These are phyloP conservation scores for Hanseniaspora meyeri DNA, from an alignment of 805 yeast genomes.

Conservation along the genomic window DNA sequence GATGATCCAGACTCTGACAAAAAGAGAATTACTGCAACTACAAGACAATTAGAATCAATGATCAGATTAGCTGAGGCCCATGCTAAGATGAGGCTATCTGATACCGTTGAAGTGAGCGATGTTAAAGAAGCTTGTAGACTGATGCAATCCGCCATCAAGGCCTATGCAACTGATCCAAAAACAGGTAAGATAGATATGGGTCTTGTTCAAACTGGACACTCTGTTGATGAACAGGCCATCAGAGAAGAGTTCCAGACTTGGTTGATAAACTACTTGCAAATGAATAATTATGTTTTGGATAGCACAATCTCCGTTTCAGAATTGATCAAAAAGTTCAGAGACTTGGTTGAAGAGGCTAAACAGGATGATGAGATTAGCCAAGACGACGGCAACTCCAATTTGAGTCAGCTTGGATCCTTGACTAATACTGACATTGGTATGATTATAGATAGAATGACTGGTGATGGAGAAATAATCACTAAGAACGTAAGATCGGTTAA, in stretches of 20 bases:
- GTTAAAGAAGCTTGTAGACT: conserved; percentile 89
- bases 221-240: conserved; percentile 72
- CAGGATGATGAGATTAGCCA: not conserved
- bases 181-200: conserved; percentile 98
- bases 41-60: conserved; percentile 93
- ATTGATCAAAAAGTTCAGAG: conserved; percentile 50
- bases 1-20: conserved; percentile 81
- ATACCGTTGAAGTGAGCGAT: conserved; percentile 60
- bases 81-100: conserved; percentile 83
- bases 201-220: conserved; percentile 88
- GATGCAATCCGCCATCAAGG: conserved; percentile 87
- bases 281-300: not conserved
- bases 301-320: conserved; percentile 43
- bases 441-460: conserved; percentile 10
- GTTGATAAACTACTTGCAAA: conserved; percentile 3
- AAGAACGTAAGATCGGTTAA: conserved; percentile 2
- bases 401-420: not conserved
- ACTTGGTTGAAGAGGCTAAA: conserved; percentile 32
- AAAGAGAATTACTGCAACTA: conserved; percentile 90
- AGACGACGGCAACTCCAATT: not conserved
- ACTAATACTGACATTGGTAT: conserved; percentile 6
- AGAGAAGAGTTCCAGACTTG: conserved; percentile 48
- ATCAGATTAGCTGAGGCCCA: conserved; percentile 91
- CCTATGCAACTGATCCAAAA: conserved; percentile 93
- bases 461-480: conserved; percentile 10